A percentile compares a stretch with the other conserved stretches of the same genome.
Evolutionary conservation across 345 rosid genomes (phyloP).

Genomic region (Salix viminalis): DNA sequence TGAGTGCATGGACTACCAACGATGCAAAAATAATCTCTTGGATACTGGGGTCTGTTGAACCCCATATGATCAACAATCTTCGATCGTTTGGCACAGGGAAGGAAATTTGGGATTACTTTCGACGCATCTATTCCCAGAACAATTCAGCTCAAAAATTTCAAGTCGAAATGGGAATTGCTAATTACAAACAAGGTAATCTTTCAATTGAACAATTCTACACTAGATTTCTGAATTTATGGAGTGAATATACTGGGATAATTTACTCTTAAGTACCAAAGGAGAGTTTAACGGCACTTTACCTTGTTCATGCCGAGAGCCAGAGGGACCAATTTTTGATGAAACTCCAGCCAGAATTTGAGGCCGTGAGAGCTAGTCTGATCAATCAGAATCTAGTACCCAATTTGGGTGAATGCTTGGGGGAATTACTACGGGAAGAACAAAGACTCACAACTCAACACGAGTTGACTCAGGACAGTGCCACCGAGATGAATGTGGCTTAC

Average conservation of each 20-base stretch:
- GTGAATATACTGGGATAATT: not conserved
- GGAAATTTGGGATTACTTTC: not conserved
- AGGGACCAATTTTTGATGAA: not conserved
- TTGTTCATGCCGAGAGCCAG: not conserved
- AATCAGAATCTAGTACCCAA: not conserved
- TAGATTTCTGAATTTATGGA: not conserved
- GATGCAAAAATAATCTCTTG: not conserved
- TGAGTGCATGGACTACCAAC: not conserved
- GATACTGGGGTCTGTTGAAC: too few relatives aligned
- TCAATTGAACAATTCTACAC: not conserved
- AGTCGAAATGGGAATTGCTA: too few relatives aligned
- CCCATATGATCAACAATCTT: not conserved
- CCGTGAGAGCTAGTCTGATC: too few relatives aligned
- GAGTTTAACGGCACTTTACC: not conserved
- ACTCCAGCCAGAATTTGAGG: too few relatives aligned
- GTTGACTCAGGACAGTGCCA: not conserved
- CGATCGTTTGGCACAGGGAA: not conserved
- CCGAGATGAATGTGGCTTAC: not conserved
- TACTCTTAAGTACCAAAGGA: too few relatives aligned
- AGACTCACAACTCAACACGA: not conserved
- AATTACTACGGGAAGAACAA: not conserved
- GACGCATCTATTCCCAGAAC: too few relatives aligned
- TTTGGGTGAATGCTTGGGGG: not conserved
- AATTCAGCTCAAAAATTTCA: too few relatives aligned
- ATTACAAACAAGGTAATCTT: not conserved